phyloP scores from a whole-genome alignment of 2,329 filamentous ascomycete genomes.

The Didymosphaeria variabile region DNA sequence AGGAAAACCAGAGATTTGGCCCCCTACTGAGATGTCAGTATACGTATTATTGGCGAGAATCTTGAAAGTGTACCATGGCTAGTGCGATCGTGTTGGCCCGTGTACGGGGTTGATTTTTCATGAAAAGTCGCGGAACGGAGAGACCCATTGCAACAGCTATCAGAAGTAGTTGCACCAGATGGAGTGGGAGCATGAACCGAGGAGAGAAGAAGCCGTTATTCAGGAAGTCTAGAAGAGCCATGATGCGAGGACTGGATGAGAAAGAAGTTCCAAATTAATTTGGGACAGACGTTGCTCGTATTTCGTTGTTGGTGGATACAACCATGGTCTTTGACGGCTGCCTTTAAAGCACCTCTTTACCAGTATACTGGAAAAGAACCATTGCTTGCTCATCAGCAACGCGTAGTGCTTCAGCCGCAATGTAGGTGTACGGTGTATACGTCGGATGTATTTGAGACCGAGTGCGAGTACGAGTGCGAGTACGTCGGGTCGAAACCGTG shows the following conservation, averaged over 20 bases:
- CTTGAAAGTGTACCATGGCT: conserved; percentile 27
- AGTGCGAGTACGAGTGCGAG: neutral
- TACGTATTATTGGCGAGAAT: neutral
- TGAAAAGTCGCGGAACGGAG: conserved; percentile 29
- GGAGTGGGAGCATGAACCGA: conserved; percentile 27
- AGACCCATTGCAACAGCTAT: conserved; percentile 24
- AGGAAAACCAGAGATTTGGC: conserved; percentile 54
- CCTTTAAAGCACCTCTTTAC: neutral
- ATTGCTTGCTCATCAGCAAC: neutral
- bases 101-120: conserved; percentile 32
- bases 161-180: conserved; percentile 25
- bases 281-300: neutral
- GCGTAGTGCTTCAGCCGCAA: conserved; percentile 1
- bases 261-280: neutral
- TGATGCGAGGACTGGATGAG: conserved; percentile 4
- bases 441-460: neutral
- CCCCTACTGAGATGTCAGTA: conserved; percentile 31
- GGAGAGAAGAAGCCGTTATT: conserved; percentile 38
- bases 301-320: neutral
- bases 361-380: neutral
- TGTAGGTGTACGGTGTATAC: neutral
- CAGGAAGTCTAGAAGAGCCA: conserved; percentile 25
- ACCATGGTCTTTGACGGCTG: neutral
- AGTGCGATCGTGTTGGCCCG: conserved; percentile 33
- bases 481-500: neutral